Evolutionary conservation across 2,329 filamentous ascomycete genomes (phyloP).

Genomic region (Ophiocordyceps camponoti-saundersi): DNA sequence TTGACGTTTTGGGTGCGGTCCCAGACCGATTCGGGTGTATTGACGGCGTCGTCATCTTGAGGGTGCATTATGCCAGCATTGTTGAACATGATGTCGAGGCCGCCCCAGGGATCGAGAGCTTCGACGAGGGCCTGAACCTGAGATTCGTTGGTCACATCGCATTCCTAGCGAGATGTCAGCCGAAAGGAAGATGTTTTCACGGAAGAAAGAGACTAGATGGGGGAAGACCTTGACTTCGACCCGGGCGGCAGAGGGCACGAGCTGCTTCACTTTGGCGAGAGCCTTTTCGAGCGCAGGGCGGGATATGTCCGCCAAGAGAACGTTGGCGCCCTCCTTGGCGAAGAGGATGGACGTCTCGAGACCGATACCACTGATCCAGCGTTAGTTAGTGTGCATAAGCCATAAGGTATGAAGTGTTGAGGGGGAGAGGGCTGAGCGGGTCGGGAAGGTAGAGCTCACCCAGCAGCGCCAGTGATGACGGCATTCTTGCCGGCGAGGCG

Average conservation of each 20-base stretch:
- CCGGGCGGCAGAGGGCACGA: constrained; percentile 43
- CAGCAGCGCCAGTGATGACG: constrained; percentile 70
- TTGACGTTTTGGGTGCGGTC: constrained; percentile 88
- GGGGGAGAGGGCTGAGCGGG: too few relatives aligned
- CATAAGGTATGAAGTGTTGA: too few relatives aligned
- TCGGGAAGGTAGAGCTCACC: constrained; percentile 38
- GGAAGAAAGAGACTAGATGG: neutral
- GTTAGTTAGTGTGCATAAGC: neutral
- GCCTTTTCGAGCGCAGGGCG: constrained; percentile 62
- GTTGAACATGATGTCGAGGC: constrained; percentile 88
- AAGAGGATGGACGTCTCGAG: constrained; percentile 87
- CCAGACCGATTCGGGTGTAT: constrained; percentile 83
- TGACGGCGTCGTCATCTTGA: constrained; percentile 60
- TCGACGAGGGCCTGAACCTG: constrained; percentile 63
- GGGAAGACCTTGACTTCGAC: constrained; percentile 40
- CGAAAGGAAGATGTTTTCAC: neutral
- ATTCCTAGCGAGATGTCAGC: constrained; percentile 10
- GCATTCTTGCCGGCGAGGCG: constrained; percentile 44
- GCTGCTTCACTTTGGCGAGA: constrained; percentile 53
- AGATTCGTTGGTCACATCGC: constrained; percentile 74
- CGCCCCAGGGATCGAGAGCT: constrained; percentile 66
- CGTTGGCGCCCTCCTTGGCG: constrained; percentile 68
- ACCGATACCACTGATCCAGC: constrained; percentile 57
- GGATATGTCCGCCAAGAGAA: constrained; percentile 77
- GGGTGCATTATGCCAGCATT: constrained; percentile 96